Evolutionary conservation across 768 basidiomycete species (phyloP), one percentile per base, ranked within the genome.

Genomic region (Boletus rubropictus): DNA sequence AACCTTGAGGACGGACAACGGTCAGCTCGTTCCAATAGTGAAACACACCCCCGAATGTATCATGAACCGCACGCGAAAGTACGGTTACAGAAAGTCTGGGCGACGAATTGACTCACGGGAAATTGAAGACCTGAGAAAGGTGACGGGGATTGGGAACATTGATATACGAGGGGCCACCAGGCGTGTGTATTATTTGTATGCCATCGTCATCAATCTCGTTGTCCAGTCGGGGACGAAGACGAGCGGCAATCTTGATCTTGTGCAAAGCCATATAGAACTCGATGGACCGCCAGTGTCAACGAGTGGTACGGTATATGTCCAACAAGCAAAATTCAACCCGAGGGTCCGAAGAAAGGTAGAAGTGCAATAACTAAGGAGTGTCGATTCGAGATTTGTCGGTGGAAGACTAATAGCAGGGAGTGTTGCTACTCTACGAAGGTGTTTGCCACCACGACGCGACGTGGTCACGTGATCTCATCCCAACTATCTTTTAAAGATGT

Each of bases 141-240:
- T 86, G 82, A 49, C 85, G 73, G 0, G 86, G 86, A 60, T 89
- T 89, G 24, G 77, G 69, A 5, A 89, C 85, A 20, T 72, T 72
- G 49, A 89, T 80, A 40, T 67, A 76, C 35, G 76, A 78, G 33
- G 68, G 65, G 12, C 67, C 60, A 24, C 67, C 69, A 5, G 72
- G 62, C 5, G 63, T 54, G 42, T 76, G 77, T 39, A 72, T 66
- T 35, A 86, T 72, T 47, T 73, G 69, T 44, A 88, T 68, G 15
- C 76, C 75, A 39, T 77, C 73, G 59, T 88, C 86, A 46, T 79
- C 77, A 24, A 79, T 57, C 60, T 88, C 86, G 48, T 72, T 74
- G 2, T 72, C 60, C 10, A 88, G 71, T n/a, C 75, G 67, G 0
- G 86, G 86, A 8, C 86, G 73, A 24, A 89, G 73, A 21, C 86